Evolutionary conservation across 2,329 filamentous ascomycete genomes (phyloP).

Genomic region (Bipolaris victoriae): DNA sequence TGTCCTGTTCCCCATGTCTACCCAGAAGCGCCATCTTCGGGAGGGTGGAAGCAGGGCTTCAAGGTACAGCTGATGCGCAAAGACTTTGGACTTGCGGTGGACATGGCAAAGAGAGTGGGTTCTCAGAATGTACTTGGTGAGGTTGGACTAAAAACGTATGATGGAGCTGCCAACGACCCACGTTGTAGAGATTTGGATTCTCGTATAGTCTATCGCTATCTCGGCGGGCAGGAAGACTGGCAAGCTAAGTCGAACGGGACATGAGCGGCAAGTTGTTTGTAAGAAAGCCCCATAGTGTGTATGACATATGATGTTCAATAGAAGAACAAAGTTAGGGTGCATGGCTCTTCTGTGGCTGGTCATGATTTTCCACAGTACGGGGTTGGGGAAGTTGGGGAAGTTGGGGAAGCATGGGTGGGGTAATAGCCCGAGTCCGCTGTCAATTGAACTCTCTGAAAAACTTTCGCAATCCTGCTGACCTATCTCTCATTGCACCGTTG

Average conservation of each 20-base stretch:
- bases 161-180: conserved; percentile 58
- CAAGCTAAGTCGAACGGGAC: conserved; percentile 21
- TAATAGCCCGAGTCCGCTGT: conserved; percentile 27
- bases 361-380: neutral
- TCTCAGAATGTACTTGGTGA: conserved; percentile 59
- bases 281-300: too few species aligned
- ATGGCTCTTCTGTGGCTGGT: neutral
- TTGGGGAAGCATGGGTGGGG: conserved; percentile 38
- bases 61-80: conserved; percentile 66
- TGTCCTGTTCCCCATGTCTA: conserved; percentile 60
- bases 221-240: conserved; percentile 62
- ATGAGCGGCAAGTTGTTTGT: conserved; percentile 9
- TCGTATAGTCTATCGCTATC: conserved; percentile 63
- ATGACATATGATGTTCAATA: neutral
- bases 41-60: conserved; percentile 62
- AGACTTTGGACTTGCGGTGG: conserved; percentile 62
- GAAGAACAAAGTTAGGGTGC: neutral
- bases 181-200: conserved; percentile 62
- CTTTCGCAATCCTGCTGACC: neutral
- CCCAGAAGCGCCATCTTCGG: conserved; percentile 55
- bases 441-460: neutral
- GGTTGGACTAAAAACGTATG: conserved; percentile 59
- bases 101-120: conserved; percentile 61
- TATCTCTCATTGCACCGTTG: neutral
- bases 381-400: conserved; percentile 31